Evolutionary conservation across 2,329 filamentous ascomycete species (phyloP).

Genomic region (Epichloe amarillans): DNA sequence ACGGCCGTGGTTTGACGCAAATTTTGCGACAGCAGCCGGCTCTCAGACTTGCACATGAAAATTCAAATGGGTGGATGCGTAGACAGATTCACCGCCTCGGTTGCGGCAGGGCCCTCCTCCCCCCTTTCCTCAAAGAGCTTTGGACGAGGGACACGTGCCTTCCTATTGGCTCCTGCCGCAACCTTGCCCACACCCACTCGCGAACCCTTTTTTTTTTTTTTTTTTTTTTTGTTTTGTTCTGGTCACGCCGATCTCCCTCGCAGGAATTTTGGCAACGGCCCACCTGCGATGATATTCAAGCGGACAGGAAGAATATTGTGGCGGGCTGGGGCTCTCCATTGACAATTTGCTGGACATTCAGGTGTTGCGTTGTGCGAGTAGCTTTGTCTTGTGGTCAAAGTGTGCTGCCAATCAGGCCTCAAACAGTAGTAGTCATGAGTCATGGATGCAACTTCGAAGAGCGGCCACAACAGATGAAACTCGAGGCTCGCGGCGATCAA

Average conservation of each 20-base stretch:
- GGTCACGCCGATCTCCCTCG: no score
- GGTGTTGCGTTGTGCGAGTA: not conserved
- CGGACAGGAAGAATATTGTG: not conserved
- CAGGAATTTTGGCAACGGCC: not conserved
- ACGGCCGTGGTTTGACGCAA: not conserved
- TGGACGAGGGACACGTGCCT: constrained; percentile 1
- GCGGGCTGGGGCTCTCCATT: not conserved
- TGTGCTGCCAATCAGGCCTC: not conserved
- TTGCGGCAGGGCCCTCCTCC: not conserved
- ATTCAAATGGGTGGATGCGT: not conserved
- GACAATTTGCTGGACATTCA: not conserved
- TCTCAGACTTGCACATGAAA: not conserved
- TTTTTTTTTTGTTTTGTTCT: not conserved
- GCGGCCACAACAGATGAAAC: not conserved
- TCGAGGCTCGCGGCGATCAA: not conserved
- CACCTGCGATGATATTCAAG: not conserved
- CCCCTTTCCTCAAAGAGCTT: not conserved
- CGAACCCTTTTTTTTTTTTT: not conserved
- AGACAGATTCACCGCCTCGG: no score
- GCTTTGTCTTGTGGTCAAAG: not conserved
- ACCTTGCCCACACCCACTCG: not conserved
- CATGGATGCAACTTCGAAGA: no score
- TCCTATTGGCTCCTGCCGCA: not conserved
- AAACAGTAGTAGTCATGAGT: not conserved
- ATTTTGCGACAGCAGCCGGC: no score